These are phyloP conservation scores for Candida glucosophila DNA, from an alignment of 1,139 yeast genomes.

Conservation along the genomic window DNA sequence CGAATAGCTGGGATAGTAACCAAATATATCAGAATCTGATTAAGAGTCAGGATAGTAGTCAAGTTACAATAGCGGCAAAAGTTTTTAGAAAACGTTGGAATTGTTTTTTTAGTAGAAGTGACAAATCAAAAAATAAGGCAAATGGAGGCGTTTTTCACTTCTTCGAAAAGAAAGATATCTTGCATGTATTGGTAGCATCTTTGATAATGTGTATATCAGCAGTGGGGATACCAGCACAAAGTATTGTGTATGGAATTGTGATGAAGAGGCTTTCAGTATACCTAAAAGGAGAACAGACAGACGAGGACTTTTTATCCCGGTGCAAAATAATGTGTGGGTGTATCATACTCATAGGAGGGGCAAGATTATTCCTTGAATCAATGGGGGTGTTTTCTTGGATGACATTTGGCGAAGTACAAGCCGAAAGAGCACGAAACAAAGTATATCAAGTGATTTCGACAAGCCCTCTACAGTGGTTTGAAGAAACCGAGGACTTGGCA, in stretches of 20 bases:
- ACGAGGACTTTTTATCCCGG: conserved; percentile 28
- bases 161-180: conserved; percentile 14
- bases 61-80: no score
- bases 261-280: conserved; percentile 43
- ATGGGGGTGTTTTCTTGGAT: conserved; percentile 55
- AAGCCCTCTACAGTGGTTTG: conserved; percentile 51
- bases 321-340: conserved; percentile 43
- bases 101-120: no score
- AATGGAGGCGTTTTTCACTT: conserved; percentile 18
- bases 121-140: neutral
- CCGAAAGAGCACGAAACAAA: conserved; percentile 41
- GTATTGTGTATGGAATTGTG: conserved; percentile 58
- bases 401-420: conserved; percentile 66
- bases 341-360: conserved; percentile 50
- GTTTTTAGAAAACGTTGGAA: no score
- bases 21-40: no score
- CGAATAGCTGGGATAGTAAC: no score
- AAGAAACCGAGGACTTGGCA: conserved; percentile 39
- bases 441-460: conserved; percentile 30
- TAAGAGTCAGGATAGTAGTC: no score
- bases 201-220: conserved; percentile 31
- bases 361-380: conserved; percentile 45
- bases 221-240: conserved; percentile 50
- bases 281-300: conserved; percentile 13
- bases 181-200: conserved; percentile 14